Conservation (phyloP, 225 moss, liverwort and hornwort species). For the Physcomitrium patens region DNA sequence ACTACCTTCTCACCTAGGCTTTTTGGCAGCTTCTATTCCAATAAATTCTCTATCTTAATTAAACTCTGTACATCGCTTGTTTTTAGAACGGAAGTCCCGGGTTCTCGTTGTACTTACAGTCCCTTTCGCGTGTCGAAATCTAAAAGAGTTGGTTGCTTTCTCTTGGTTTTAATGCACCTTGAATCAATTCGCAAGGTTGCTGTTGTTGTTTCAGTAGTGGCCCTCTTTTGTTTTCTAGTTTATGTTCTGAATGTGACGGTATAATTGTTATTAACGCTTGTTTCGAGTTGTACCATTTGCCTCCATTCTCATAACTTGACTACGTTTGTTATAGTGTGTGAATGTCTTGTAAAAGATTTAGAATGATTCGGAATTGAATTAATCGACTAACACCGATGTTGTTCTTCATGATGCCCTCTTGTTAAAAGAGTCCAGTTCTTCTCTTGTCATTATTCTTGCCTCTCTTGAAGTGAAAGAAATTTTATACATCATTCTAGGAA, state of each 20-base stretch:
- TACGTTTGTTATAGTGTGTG: background rate
- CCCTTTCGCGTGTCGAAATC: background rate
- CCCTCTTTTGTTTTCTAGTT: background rate
- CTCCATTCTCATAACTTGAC: background rate
- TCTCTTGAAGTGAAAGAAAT: no score
- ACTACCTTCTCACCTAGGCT: background rate
- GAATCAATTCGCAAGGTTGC: background rate
- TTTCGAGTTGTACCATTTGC: background rate
- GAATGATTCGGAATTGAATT: background rate
- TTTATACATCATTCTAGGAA: no score
- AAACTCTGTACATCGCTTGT: background rate
- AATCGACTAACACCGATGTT: background rate
- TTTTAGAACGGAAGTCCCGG: background rate
- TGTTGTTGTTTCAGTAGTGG: background rate
- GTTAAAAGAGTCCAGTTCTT: background rate
- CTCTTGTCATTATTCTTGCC: no score
- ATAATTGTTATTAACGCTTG: background rate
- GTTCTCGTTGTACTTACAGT: background rate
- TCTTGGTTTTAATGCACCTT: no score
- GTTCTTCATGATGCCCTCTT: conserved; percentile 2
- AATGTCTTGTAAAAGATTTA: background rate
- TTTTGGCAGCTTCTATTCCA: background rate
- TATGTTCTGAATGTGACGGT: background rate
- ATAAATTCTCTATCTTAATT: background rate
- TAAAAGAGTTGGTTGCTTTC: background rate